These are phyloP conservation scores for Vicia villosa DNA, from an alignment of 306 rosid genomes.

Conservation along the genomic window DNA sequence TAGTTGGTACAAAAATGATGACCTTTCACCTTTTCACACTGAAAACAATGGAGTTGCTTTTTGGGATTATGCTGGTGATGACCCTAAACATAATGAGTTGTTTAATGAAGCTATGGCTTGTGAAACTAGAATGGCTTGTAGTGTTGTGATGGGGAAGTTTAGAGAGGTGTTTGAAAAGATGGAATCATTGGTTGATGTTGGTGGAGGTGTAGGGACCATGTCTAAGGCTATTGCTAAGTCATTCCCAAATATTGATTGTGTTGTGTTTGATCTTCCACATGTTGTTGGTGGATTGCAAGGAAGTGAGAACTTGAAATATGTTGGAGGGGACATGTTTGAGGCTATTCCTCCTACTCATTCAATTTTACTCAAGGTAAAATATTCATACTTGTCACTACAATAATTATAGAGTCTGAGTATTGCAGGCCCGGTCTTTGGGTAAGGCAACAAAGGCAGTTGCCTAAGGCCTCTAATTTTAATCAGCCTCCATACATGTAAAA, in stretches of 20 bases:
- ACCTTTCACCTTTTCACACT: slow-evolving; percentile 43
- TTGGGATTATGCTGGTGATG: slow-evolving; percentile 42
- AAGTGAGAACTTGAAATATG: slow-evolving; percentile 37
- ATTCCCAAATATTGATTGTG: slow-evolving; percentile 50
- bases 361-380: slow-evolving; percentile 50
- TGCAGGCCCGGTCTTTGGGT: too few species aligned
- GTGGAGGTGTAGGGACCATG: slow-evolving; percentile 61
- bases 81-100: slow-evolving; percentile 8
- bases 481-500: too few species aligned
- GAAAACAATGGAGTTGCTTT: slow-evolving; percentile 39
- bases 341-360: slow-evolving; percentile 49
- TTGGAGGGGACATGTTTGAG: slow-evolving; percentile 58
- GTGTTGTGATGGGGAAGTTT: slow-evolving; percentile 45
- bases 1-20: slow-evolving; percentile 48
- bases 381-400: background rate
- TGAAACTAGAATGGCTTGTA: slow-evolving; percentile 44
- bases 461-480: too few species aligned
- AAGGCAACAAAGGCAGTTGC: too few species aligned
- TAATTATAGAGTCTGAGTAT: too few species aligned
- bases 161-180: slow-evolving; percentile 47
- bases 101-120: slow-evolving; percentile 63
- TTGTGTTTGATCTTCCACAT: slow-evolving; percentile 58
- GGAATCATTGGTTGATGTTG: slow-evolving; percentile 56
- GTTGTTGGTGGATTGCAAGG: slow-evolving; percentile 50
- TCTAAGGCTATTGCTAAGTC: slow-evolving; percentile 45